These are phyloP conservation scores for Fusarium compactum DNA, from an alignment of 2,329 filamentous ascomycete species.

Conservation along the genomic window DNA sequence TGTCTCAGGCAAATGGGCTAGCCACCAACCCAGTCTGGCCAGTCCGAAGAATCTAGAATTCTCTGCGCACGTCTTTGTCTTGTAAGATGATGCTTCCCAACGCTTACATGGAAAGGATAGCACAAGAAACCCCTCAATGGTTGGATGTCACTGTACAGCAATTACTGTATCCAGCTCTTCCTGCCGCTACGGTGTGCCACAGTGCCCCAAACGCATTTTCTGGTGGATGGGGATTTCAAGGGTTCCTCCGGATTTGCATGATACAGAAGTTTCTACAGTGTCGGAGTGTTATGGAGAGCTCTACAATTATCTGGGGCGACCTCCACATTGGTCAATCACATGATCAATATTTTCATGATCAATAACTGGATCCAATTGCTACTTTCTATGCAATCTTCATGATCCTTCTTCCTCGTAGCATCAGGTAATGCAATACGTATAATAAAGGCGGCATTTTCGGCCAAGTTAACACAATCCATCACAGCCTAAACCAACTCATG, in stretches of 20 bases:
- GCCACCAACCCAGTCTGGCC: conserved; percentile 5
- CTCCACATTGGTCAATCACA: conserved; percentile 18
- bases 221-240: conserved; percentile 10
- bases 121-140: not conserved
- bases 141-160: conserved; percentile 1
- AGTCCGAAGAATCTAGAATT: conserved; percentile 35
- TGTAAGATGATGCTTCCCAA: not conserved
- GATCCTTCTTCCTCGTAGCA: not conserved
- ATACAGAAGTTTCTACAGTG: conserved; percentile 8
- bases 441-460: conserved; percentile 17
- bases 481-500: not conserved
- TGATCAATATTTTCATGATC: conserved; percentile 4
- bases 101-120: not conserved
- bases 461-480: not conserved
- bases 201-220: conserved; percentile 11
- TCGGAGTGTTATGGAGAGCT: not conserved
- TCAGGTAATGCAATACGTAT: not conserved
- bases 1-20: conserved; percentile 19
- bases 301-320: conserved; percentile 4
- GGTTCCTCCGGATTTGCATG: conserved; percentile 14
- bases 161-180: conserved; percentile 1
- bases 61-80: conserved; percentile 10
- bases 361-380: not conserved
- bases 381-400: conserved; percentile 2
- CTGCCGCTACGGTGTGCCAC: conserved; percentile 26